These are phyloP conservation scores for Hyaloscypha variabilis DNA, from an alignment of 495 filamentous ascomycete species.

Conservation along the genomic window DNA sequence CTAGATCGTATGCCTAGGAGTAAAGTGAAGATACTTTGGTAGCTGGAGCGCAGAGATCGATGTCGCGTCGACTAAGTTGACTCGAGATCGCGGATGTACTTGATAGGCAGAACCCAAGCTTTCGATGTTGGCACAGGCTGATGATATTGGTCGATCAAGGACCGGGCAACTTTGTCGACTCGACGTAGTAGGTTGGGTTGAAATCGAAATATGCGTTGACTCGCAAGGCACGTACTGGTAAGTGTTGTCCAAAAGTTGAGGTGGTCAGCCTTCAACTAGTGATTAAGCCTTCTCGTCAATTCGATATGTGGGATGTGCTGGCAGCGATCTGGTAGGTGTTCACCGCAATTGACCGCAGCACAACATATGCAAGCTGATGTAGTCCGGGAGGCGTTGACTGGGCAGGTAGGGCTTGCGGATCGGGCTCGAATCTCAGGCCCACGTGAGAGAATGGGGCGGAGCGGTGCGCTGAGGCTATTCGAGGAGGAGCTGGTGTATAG, in stretches of 20 bases:
- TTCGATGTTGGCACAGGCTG: neutral
- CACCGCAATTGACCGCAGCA: conserved; percentile 55
- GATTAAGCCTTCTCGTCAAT: conserved; percentile 44
- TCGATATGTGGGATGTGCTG: conserved; percentile 62
- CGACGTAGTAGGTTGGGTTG: neutral
- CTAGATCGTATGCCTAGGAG: conserved; percentile 32
- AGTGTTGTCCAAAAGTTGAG: conserved; percentile 34
- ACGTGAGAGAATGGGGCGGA: conserved; percentile 32
- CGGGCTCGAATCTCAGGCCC: conserved; percentile 26
- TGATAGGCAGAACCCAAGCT: conserved; percentile 13
- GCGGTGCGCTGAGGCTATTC: conserved; percentile 31
- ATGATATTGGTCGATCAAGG: conserved; percentile 10
- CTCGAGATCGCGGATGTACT: conserved; percentile 4
- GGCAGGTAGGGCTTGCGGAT: conserved; percentile 30
- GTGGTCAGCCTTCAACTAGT: conserved; percentile 31
- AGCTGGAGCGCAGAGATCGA: neutral
- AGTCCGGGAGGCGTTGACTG: conserved; percentile 45
- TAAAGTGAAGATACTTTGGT: conserved; percentile 22
- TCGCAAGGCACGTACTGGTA: conserved; percentile 23
- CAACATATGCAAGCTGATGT: conserved; percentile 63
- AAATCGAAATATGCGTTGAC: conserved; percentile 7
- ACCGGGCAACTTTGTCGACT: neutral
- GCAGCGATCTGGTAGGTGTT: conserved; percentile 51
- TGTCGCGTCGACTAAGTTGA: conserved; percentile 9
- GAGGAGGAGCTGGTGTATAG: conserved; percentile 33